These are phyloP conservation scores for Fagopyrum esculentum DNA, from an alignment of 148 eudicot genomes.

Conservation along the genomic window DNA sequence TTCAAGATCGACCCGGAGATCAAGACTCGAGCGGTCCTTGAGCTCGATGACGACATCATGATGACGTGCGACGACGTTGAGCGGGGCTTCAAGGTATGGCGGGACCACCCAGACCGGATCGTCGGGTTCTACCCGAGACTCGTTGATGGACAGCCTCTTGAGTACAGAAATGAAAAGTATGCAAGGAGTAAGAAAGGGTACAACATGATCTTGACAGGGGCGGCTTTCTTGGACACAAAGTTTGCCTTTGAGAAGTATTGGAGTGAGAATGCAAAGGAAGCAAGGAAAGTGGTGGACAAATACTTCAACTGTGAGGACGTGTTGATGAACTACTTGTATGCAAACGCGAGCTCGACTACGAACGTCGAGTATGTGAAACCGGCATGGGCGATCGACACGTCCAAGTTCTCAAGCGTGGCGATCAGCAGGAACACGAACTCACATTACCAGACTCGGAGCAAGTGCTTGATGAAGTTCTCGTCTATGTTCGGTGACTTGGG, in stretches of 20 bases:
- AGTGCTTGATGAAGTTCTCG: conserved; percentile 51
- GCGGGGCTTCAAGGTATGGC: conserved; percentile 87
- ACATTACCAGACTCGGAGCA: conserved; percentile 71
- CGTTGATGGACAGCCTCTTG: conserved; percentile 36
- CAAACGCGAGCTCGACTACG: conserved; percentile 51
- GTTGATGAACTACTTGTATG: conserved; percentile 83
- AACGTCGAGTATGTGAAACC: conserved; percentile 82
- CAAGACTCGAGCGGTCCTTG: conserved; percentile 72
- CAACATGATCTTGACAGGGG: conserved; percentile 90
- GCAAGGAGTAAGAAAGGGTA: conserved; percentile 72
- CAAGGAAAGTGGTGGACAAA: conserved; percentile 62
- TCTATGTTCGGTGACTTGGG: conserved; percentile 65
- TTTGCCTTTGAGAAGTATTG: conserved; percentile 70
- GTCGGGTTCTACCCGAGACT: conserved; percentile 94
- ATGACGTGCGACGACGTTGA: conserved; percentile 88
- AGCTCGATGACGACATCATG: conserved; percentile 95
- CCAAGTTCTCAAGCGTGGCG: conserved; percentile 71
- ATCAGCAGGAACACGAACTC: conserved; percentile 67
- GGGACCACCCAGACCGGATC: conserved; percentile 72
- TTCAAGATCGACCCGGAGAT: conserved; percentile 62
- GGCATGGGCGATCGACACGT: conserved; percentile 81
- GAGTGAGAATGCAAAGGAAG: conserved; percentile 62
- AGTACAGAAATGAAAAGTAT: conserved; percentile 72
- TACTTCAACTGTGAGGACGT: conserved; percentile 89
- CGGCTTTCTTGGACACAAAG: conserved; percentile 66